These are phyloP conservation scores for Quercus berberidifolia DNA, from an alignment of 306 rosid genomes.

Conservation along the genomic window DNA sequence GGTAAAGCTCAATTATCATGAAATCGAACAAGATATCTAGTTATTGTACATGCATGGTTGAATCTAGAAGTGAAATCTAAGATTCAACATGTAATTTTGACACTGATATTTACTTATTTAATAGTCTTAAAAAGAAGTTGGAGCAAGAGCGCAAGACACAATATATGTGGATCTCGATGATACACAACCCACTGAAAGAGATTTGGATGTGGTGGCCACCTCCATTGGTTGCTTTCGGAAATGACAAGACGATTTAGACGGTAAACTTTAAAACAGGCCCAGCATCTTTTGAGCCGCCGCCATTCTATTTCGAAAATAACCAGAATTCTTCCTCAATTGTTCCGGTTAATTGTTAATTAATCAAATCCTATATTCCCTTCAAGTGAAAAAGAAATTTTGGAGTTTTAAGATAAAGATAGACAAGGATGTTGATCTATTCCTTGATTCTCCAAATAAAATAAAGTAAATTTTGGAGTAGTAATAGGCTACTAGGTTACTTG, in stretches of 20 bases:
- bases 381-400: background rate
- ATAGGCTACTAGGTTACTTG: too few relatives aligned
- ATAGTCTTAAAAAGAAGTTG: too few relatives aligned
- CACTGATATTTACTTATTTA: too few relatives aligned
- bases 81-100: too few relatives aligned
- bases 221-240: background rate
- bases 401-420: background rate
- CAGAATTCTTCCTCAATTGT: background rate
- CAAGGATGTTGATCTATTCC: too few relatives aligned
- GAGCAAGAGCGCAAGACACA: background rate
- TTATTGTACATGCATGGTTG: too few relatives aligned
- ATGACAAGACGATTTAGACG: conserved; percentile 5
- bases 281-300: background rate
- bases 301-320: background rate
- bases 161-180: background rate
- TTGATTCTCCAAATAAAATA: too few relatives aligned
- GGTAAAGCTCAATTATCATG: too few relatives aligned
- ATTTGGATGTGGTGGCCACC: conserved; percentile 1
- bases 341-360: background rate
- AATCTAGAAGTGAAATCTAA: too few relatives aligned
- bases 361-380: background rate
- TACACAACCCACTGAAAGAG: conserved; percentile 1
- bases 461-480: too few relatives aligned
- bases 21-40: too few relatives aligned
- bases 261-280: background rate